phyloP scores from a whole-genome alignment of 1,284 basidiomycete species.

The Leccinum solheimii region DNA sequence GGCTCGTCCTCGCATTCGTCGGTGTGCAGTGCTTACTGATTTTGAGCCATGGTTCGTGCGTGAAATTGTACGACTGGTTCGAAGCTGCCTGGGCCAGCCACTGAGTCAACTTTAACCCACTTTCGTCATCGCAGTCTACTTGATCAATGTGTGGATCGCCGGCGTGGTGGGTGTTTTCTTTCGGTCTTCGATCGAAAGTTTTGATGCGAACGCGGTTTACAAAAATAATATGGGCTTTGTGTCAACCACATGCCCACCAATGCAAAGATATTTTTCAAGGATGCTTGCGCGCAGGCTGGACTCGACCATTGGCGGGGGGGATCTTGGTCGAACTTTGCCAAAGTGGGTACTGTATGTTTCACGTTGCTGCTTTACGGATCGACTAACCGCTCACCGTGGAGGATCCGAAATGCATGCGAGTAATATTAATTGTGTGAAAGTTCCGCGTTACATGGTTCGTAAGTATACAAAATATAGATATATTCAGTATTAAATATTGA shows the following conservation, averaged over 20 bases:
- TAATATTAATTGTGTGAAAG: background rate
- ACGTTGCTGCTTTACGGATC: background rate
- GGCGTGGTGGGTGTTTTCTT: background rate
- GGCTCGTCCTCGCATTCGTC: background rate
- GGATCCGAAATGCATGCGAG: background rate
- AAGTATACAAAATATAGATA: background rate
- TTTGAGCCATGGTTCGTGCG: background rate
- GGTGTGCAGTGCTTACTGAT: background rate
- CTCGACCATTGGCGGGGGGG: background rate
- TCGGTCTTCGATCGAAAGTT: background rate
- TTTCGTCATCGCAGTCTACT: too few species aligned
- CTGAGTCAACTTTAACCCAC: background rate
- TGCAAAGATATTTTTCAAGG: background rate
- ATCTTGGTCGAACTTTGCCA: background rate
- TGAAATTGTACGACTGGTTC: too few species aligned
- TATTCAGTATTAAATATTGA: background rate
- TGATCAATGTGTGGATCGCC: too few species aligned
- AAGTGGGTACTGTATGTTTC: background rate
- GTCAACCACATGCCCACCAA: background rate
- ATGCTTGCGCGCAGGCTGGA: background rate
- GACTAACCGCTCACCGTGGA: background rate
- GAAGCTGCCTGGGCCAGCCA: too few species aligned
- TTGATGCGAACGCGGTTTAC: background rate
- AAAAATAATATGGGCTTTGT: background rate
- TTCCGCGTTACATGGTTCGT: background rate